A percentile compares a stretch with the other conserved stretches of the same genome.
Evolutionary conservation across 1,284 basidiomycete species (phyloP).

Genomic region (Ustilago hordei): DNA sequence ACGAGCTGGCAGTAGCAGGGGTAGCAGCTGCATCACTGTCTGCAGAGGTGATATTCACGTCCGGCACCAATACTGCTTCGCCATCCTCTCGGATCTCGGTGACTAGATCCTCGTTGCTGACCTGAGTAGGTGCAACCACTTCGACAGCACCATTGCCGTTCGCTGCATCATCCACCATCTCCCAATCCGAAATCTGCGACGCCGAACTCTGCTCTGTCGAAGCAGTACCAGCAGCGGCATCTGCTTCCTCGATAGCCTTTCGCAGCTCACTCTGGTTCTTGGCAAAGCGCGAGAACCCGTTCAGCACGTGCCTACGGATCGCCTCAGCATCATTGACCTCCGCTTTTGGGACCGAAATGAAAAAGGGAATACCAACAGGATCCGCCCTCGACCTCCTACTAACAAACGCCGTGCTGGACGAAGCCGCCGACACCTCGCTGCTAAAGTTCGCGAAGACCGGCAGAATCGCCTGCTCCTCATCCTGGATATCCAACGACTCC

Average conservation of each 20-base stretch:
- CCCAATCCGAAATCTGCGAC: conserved; percentile 44
- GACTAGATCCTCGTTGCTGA: conserved; percentile 28
- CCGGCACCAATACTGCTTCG: conserved; percentile 44
- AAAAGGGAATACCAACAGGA: conserved; percentile 63
- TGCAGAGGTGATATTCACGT: conserved; percentile 6
- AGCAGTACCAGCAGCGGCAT: not conserved
- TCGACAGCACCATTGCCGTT: conserved; percentile 24
- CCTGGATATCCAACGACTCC: conserved; percentile 32
- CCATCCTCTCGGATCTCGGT: conserved; percentile 55
- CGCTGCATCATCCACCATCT: conserved; percentile 46
- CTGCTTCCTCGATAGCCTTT: conserved; percentile 23
- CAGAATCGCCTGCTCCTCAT: conserved; percentile 57
- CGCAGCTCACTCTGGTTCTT: conserved; percentile 17
- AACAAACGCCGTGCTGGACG: conserved; percentile 38
- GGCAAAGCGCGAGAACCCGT: conserved; percentile 52
- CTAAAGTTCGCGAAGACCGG: conserved; percentile 60
- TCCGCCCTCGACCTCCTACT: conserved; percentile 40
- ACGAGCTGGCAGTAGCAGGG: not conserved
- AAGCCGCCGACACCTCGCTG: conserved; percentile 13
- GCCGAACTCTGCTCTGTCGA: conserved; percentile 2
- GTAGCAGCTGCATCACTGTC: not conserved
- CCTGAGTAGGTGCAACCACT: conserved; percentile 22
- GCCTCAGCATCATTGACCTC: conserved; percentile 45
- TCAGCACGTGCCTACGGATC: conserved; percentile 45
- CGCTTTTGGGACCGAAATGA: conserved; percentile 56